These are phyloP conservation scores for Eustoma russellianum DNA, from an alignment of 257 asterid species.

Conservation along the genomic window DNA sequence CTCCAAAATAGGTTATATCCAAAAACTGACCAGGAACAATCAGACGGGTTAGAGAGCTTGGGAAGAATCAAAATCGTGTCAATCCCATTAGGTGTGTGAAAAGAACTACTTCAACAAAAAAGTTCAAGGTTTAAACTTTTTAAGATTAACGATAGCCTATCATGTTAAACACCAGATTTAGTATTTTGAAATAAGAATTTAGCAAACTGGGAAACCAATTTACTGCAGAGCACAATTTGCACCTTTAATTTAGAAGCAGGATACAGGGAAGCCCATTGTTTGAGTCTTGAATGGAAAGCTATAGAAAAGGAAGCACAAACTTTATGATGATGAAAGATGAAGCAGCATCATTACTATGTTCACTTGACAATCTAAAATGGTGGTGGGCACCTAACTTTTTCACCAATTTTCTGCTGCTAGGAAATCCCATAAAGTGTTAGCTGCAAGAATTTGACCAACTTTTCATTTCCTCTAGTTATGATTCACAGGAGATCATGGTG, in stretches of 20 bases:
- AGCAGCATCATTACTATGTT: conserved; percentile 4
- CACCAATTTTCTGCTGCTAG: neutral
- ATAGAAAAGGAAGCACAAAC: conserved; percentile 20
- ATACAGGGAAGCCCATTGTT: neutral
- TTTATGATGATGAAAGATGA: conserved; percentile 34
- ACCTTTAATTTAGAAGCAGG: too few species aligned
- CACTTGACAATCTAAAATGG: conserved; percentile 8
- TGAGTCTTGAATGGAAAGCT: conserved; percentile 31
- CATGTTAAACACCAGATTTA: neutral
- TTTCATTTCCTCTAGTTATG: neutral
- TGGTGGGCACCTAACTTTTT: conserved; percentile 1
- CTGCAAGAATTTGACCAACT: neutral
- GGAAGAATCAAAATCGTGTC: too few species aligned
- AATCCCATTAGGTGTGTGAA: too few species aligned
- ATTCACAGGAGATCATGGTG: neutral
- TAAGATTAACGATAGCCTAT: too few species aligned
- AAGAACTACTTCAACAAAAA: too few species aligned
- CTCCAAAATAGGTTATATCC: too few species aligned
- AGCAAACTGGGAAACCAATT: too few species aligned
- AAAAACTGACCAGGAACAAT: too few species aligned
- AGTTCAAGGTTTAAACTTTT: too few species aligned
- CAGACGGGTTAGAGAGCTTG: too few species aligned
- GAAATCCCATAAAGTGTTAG: neutral
- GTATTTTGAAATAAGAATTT: too few species aligned
- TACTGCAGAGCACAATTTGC: too few species aligned